Conservation (phyloP, 352 stramenopile genomes). For the Plasmopara viticola region DNA sequence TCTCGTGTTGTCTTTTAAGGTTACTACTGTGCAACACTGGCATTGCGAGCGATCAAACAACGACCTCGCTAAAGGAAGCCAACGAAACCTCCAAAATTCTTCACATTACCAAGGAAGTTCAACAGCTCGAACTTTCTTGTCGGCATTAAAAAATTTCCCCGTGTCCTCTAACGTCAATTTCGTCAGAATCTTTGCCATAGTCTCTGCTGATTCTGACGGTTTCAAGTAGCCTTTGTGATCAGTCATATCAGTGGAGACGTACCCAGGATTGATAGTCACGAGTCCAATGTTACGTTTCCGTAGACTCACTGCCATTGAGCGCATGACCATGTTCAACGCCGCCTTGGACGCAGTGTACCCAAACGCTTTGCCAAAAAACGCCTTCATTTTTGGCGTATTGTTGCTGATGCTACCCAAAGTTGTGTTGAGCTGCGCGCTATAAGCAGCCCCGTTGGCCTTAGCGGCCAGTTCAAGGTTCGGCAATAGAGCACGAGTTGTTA, state of each 20-base stretch:
- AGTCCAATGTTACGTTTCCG: background rate
- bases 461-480: slow-evolving; percentile 4
- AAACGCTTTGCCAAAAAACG: slow-evolving; percentile 1
- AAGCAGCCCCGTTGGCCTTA: background rate
- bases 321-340: slow-evolving; percentile 4
- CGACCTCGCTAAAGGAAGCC: no score
- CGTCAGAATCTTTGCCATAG: slow-evolving; percentile 2
- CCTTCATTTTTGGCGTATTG: slow-evolving; percentile 1
- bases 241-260: slow-evolving; percentile 3
- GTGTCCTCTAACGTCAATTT: slow-evolving; percentile 1
- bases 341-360: slow-evolving; percentile 3
- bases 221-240: slow-evolving; percentile 1
- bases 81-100: background rate
- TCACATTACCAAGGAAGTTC: slow-evolving; percentile 1
- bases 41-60: no score
- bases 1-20: no score
- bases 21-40: no score
- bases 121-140: background rate
- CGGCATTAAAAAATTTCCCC: slow-evolving; percentile 4
- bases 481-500: slow-evolving; percentile 2
- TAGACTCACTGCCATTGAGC: background rate
- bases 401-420: slow-evolving; percentile 2
- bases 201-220: background rate
- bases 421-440: background rate
- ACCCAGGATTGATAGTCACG: slow-evolving; percentile 1